Evolutionary conservation across 2,329 filamentous ascomycete genomes (phyloP), one percentile per base, ranked within the genome.

Genomic region (Keithomyces neogunnii): DNA sequence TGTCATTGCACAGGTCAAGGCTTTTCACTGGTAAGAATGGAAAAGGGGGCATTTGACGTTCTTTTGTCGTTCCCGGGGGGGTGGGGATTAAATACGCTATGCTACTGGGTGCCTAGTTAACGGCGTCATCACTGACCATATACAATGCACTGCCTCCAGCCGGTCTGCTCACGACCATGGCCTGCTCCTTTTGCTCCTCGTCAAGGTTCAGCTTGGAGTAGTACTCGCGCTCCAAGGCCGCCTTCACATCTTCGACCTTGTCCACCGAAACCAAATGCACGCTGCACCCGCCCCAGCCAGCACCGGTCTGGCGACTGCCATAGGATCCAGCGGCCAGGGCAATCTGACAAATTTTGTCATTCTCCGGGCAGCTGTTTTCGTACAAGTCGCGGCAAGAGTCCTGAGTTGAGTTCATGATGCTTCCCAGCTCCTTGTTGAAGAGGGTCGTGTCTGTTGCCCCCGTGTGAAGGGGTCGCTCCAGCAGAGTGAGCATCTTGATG

Each of bases 271-370:
- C 86, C 52, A 99, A 78, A 71, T 99, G 93, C 52, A 99, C 92
- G 54, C 83, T 93, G 72, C 93, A 97, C 2, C 93, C 93, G 55
- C 93, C 93, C 93, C 93, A 99, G 3, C 93, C 93, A 1, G 93
- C 93, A 39, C 93, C 93, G 0, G 92, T 97, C 59, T 96, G 72
- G 30, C 92, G 77, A 59, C 87, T 90, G 31, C 92, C 93, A 65
- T 89, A 90, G 19, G 88, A 82, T 2, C 93, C 93, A 1, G 88
- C 88, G 13, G 74, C 76, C 31, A 84, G 77, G 0, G 91, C 91
- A 58, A 97, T 85, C 39, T 76, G 68, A 68, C 92, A 97, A 38
- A 99, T 80, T 55, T 88, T 78, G 66, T 99, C 92, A n/a, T 97
- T 80, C 69, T 97, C 91, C 0, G 88, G 84, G 61, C 89, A 95